A percentile compares a stretch with the other conserved stretches of the same genome.
These are phyloP conservation scores for Pythium grandisporangium DNA, from an alignment of 352 stramenopile species.

Conservation along the genomic window DNA sequence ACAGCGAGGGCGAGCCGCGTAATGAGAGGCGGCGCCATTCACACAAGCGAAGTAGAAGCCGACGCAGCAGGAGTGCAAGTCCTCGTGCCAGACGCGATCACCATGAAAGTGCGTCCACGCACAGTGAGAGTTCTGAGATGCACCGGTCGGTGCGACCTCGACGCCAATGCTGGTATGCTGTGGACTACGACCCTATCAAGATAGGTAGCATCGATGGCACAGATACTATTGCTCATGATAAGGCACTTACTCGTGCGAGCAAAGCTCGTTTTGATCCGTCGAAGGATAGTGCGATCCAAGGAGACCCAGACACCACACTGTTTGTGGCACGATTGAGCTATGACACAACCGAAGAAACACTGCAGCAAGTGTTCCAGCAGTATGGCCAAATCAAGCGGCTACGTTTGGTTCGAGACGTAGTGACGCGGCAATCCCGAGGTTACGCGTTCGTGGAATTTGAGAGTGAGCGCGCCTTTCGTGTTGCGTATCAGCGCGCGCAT, in stretches of 20 bases:
- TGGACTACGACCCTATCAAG: slow-evolving; percentile 55
- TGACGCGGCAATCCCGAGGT: slow-evolving; percentile 50
- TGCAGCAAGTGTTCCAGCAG: slow-evolving; percentile 27
- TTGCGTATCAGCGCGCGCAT: slow-evolving; percentile 49
- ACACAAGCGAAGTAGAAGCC: not conserved
- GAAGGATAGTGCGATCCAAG: slow-evolving; percentile 48
- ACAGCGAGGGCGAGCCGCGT: no score
- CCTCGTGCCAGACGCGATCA: not conserved
- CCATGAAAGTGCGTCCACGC: no score
- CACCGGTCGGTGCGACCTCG: no score
- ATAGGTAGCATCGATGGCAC: slow-evolving; percentile 69
- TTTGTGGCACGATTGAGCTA: slow-evolving; percentile 64
- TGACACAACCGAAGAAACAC: slow-evolving; percentile 37
- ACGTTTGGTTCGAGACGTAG: slow-evolving; percentile 57
- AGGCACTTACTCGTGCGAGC: slow-evolving; percentile 42
- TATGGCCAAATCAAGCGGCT: slow-evolving; percentile 40
- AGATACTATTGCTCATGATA: slow-evolving; percentile 50
- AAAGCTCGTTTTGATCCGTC: slow-evolving; percentile 35
- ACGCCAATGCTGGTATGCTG: slow-evolving; percentile 42
- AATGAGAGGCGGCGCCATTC: not conserved
- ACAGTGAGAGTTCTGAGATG: no score
- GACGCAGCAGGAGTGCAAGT: not conserved
- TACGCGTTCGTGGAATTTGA: slow-evolving; percentile 79
- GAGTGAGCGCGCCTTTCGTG: slow-evolving; percentile 37
- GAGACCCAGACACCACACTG: slow-evolving; percentile 53